phyloP scores from a whole-genome alignment of 176 grass and related monocot genomes.

The Eragrostis curvula region DNA sequence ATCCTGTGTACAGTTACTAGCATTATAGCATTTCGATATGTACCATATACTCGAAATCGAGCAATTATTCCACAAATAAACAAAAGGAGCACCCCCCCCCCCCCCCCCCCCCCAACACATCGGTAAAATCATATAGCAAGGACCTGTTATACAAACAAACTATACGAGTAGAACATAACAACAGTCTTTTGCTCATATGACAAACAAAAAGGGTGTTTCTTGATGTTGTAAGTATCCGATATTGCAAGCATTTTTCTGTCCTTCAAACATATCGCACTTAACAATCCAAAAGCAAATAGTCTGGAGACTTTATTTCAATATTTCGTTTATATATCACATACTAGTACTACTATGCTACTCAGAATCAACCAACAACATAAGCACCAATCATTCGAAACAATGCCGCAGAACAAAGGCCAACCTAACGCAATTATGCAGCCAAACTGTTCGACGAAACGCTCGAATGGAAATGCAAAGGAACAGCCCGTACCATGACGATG shows the following conservation, averaged over 20 bases:
- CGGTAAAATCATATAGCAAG: slow-evolving; percentile 6
- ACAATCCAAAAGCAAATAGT: not conserved
- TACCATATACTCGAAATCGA: not conserved
- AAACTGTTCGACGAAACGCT: slow-evolving; percentile 55
- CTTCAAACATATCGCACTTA: not conserved
- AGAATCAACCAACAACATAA: not conserved
- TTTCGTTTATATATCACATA: not conserved
- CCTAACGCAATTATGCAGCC: not conserved
- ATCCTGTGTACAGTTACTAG: not conserved
- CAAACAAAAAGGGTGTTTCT: not conserved
- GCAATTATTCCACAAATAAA: not conserved
- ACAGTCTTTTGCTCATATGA: not conserved
- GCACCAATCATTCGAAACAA: slow-evolving; percentile 42
- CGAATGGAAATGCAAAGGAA: not conserved
- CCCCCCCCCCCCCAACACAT: too few species aligned
- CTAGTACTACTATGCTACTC: not conserved
- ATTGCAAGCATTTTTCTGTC: not conserved
- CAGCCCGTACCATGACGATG: slow-evolving; percentile 75
- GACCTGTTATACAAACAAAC: not conserved
- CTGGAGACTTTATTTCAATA: not conserved
- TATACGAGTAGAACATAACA: not conserved
- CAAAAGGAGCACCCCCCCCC: slow-evolving; percentile 5
- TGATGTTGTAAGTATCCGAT: not conserved
- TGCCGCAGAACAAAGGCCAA: not conserved
- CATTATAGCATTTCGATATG: not conserved